Conservation (phyloP, 2,329 filamentous ascomycete genomes). For the Neofusicoccum parvum region DNA sequence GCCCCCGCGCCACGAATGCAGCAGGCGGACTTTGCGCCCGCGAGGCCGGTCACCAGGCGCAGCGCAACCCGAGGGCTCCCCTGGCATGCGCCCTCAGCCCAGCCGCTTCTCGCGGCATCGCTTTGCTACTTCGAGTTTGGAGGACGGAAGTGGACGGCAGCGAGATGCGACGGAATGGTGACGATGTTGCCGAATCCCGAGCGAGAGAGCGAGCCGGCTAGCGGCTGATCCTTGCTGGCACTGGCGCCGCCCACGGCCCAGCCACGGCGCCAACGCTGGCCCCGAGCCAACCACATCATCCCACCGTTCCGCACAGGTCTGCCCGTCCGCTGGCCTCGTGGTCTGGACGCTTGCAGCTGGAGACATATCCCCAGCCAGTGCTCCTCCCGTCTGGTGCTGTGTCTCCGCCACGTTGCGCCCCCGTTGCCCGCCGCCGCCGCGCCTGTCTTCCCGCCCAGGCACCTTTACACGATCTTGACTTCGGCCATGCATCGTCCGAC, state of each 20-base stretch:
- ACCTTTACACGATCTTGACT: not conserved
- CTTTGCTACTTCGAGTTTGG: constrained; percentile 6
- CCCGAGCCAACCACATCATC: not conserved
- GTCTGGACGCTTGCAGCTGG: too few relatives aligned
- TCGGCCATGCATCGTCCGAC: not conserved
- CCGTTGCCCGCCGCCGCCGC: not conserved
- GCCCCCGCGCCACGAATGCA: not conserved
- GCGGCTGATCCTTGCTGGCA: not conserved
- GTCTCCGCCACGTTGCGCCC: not conserved
- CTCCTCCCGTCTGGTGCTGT: not conserved
- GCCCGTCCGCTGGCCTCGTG: not conserved
- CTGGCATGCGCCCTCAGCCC: not conserved
- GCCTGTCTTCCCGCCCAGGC: not conserved
- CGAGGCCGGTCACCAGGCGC: not conserved
- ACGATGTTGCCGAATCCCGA: not conserved
- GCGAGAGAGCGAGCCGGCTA: not conserved
- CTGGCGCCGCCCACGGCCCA: not conserved
- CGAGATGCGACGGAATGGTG: not conserved
- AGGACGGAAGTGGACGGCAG: not conserved
- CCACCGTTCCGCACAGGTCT: too few relatives aligned
- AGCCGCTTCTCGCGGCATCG: not conserved
- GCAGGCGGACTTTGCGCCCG: not conserved
- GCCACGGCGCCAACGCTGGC: not conserved
- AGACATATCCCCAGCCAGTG: too few relatives aligned
- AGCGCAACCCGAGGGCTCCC: not conserved